Percentiles rank a stretch among this genome's conserved stretches.
Evolutionary conservation across 2,329 filamentous ascomycete genomes (phyloP).

Genomic region (Pestalotiopsis sp.): DNA sequence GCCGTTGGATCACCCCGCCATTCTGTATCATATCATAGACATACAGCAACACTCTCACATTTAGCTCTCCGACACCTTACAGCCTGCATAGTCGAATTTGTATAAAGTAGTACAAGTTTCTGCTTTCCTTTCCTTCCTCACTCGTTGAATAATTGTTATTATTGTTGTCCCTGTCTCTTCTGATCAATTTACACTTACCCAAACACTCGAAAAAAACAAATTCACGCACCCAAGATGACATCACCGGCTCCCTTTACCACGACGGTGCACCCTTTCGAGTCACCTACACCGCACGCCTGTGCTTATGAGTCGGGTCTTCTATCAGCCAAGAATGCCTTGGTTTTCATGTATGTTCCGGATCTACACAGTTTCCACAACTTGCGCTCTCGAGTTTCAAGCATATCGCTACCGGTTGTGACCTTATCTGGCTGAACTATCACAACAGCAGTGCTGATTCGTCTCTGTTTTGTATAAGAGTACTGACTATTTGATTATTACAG

Average conservation of each 20-base stretch:
- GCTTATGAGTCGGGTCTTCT: conserved; percentile 50
- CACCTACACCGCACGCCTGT: conserved; percentile 40
- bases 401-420: background rate
- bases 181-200: too few relatives aligned
- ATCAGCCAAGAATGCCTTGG: conserved; percentile 57
- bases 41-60: background rate
- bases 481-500: background rate
- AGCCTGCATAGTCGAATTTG: background rate
- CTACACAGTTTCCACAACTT: background rate
- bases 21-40: background rate
- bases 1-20: background rate
- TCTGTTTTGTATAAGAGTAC: background rate
- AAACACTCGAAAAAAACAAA: background rate
- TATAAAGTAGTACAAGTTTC: background rate
- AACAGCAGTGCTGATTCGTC: background rate
- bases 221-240: background rate
- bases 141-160: too few relatives aligned
- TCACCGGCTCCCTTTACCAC: conserved; percentile 38
- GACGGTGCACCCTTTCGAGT: conserved; percentile 49
- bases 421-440: background rate
- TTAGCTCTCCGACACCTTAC: background rate
- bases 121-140: background rate
- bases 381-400: background rate
- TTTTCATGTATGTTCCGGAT: conserved; percentile 55
- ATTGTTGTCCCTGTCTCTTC: background rate